A percentile compares a stretch with the other conserved stretches of the same genome.
Conservation (phyloP, 371 early-diverging fungal species). For the Mortierella sp. region DNA sequence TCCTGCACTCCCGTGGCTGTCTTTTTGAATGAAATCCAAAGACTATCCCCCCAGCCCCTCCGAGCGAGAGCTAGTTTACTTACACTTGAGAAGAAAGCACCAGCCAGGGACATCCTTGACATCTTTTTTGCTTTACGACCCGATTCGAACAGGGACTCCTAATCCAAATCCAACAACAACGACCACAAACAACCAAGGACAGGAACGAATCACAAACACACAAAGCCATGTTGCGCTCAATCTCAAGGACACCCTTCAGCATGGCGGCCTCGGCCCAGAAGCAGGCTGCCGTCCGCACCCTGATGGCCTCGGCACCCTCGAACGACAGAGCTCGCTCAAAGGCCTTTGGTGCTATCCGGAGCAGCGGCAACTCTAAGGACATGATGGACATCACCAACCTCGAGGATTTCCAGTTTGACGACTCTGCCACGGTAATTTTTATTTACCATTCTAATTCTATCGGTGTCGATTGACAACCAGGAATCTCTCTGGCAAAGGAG, state of each 20-base stretch:
- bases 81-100: too few relatives aligned
- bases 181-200: conserved; percentile 47
- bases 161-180: too few relatives aligned
- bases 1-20: not conserved
- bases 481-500: too few relatives aligned
- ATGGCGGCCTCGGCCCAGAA: conserved; percentile 17
- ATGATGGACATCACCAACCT: conserved; percentile 66
- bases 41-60: too few relatives aligned
- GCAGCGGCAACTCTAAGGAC: conserved; percentile 57
- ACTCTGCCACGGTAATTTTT: conserved; percentile 64
- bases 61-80: too few relatives aligned
- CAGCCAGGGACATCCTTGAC: too few relatives aligned
- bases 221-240: conserved; percentile 40
- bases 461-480: not conserved
- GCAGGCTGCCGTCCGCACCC: conserved; percentile 37
- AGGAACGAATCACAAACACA: not conserved
- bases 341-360: conserved; percentile 45
- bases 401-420: conserved; percentile 71
- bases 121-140: too few relatives aligned
- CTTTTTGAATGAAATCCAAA: conserved; percentile 10
- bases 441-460: not conserved
- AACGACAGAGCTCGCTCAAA: conserved; percentile 49
- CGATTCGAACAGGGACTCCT: too few relatives aligned
- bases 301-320: conserved; percentile 39
- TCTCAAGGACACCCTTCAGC: conserved; percentile 40